Evolutionary conservation across 768 basidiomycete genomes (phyloP).

Genomic region (Pleurotus pulmonarius): DNA sequence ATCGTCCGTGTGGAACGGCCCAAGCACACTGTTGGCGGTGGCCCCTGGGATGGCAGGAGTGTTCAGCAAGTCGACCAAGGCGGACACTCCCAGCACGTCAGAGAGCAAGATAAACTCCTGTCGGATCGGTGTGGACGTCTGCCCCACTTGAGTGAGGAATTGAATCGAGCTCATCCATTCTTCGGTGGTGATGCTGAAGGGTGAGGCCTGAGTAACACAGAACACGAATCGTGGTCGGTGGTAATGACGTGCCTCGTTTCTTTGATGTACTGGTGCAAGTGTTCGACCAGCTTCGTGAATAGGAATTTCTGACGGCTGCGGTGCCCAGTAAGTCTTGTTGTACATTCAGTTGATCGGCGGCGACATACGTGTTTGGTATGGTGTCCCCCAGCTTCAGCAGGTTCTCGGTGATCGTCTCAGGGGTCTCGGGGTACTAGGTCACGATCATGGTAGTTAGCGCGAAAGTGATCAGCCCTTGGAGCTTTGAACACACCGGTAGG

Average conservation of each 20-base stretch:
- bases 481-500: not conserved
- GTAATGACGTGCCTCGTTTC: conserved; percentile 49
- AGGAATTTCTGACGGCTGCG: conserved; percentile 29
- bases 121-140: conserved; percentile 67
- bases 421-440: conserved; percentile 8
- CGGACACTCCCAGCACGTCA: conserved; percentile 74
- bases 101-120: conserved; percentile 85
- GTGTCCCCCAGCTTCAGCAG: conserved; percentile 8
- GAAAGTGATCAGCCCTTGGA: not conserved
- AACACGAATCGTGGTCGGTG: not conserved
- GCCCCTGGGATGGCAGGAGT: conserved; percentile 58
- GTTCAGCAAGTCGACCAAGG: conserved; percentile 73
- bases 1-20: conserved; percentile 81
- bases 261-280: conserved; percentile 70
- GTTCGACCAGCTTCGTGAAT: conserved; percentile 47
- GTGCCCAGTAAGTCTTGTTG: not conserved
- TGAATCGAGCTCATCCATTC: conserved; percentile 80
- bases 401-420: conserved; percentile 11
- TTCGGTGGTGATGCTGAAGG: conserved; percentile 57
- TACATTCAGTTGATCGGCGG: not conserved
- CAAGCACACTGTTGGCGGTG: conserved; percentile 75
- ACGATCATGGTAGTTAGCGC: not conserved
- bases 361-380: not conserved
- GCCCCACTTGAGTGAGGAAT: conserved; percentile 73
- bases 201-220: not conserved